Evolutionary conservation across 2,329 filamentous ascomycete genomes (phyloP), one percentile per base, ranked within the genome.

Genomic region (Aspergillus glaucus): DNA sequence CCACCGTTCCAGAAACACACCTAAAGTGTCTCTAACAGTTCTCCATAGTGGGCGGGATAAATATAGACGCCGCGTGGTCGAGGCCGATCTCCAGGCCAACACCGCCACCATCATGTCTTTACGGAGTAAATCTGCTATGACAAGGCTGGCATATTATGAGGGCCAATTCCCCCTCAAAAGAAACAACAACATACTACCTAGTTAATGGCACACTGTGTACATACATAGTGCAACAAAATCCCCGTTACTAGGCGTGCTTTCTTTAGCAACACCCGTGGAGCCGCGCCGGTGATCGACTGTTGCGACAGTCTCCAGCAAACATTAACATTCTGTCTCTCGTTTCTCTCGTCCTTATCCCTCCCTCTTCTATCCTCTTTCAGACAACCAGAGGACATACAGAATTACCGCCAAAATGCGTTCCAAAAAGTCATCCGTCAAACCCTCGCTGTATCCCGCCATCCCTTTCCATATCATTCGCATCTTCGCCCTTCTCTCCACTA

Each of bases 401-500:
- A 30, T 30, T 6, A 37, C 34, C 10, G 40, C 39, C 51, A 60
- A 45, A 30, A 69, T 69, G 66, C 58, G 63, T 36, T 53, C 58
- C 41, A 57, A 53, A 52, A 14, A 15, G n/a, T 39, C 53, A 7
- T 65, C 63, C 12, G 60, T 62, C 24, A 63, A 67, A 46, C 65
- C 67, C 4, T 73, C 70, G n/a, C 58, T 62, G 41, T 74, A 74
- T 50, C 66, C 68, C 17, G 39, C 61, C 2, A 46, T 70, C 8
- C 59, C 69, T 4, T 75, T 74, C 49, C 68, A 75, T 52, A 40
- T 61, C 26, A 65, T 73, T 21, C 65, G 71, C 26, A 51, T 63
- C 15, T 44, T 65, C 19, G 57, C 59, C 40, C 71, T 81, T 44
- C 69, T 78, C 28, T 82, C 79, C 10, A 71, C 80, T 7, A 63